These are phyloP conservation scores for Xylariales sp. DNA, from an alignment of 2,329 filamentous ascomycete genomes.

Conservation along the genomic window DNA sequence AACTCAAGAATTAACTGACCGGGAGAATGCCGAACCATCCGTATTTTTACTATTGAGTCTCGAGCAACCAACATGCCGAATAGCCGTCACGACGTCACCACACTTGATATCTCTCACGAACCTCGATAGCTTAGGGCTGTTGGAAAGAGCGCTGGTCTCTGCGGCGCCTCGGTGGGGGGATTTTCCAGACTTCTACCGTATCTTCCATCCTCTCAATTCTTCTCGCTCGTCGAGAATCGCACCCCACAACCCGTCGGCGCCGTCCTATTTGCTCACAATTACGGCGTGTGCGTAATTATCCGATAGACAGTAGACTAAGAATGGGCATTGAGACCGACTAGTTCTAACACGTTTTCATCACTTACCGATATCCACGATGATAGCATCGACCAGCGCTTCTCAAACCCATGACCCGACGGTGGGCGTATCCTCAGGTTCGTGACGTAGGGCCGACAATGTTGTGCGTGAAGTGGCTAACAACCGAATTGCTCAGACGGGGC, in stretches of 20 bases:
- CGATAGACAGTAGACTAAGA: not conserved
- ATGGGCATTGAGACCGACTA: not conserved
- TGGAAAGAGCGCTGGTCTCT: too few species aligned
- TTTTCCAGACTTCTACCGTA: not conserved
- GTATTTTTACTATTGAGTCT: too few species aligned
- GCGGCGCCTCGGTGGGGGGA: not conserved
- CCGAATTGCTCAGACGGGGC: slow-evolving; percentile 15
- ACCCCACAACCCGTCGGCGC: not conserved
- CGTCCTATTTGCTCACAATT: not conserved
- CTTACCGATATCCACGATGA: not conserved
- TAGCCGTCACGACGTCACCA: too few species aligned
- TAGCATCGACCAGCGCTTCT: not conserved
- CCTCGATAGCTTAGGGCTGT: too few species aligned
- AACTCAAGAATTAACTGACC: too few species aligned
- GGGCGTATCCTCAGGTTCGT: slow-evolving; percentile 15
- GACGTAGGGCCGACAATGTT: too few species aligned
- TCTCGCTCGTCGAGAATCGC: not conserved
- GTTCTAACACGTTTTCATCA: not conserved
- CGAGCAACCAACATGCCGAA: too few species aligned
- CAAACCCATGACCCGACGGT: not conserved
- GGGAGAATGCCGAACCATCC: too few species aligned
- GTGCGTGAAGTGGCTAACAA: not conserved
- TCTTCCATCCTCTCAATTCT: not conserved
- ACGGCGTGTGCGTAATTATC: not conserved
- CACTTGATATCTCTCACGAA: too few species aligned